These are phyloP conservation scores for Sequoia sempervirens DNA, from an alignment of 75 land plant genomes.

Conservation along the genomic window DNA sequence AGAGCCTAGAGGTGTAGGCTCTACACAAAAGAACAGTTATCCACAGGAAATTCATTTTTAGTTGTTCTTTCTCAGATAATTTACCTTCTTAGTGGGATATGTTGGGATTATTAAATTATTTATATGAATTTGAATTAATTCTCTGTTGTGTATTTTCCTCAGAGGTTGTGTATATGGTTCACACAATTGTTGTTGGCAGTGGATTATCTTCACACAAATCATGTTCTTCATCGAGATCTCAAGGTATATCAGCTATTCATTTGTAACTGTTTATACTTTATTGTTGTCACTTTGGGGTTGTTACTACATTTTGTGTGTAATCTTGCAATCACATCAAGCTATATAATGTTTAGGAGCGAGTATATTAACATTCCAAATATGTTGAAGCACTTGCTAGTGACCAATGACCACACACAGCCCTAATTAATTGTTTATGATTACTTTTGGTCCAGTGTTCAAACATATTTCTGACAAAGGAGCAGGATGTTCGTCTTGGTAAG, in stretches of 20 bases:
- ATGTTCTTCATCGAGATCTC: too few species aligned
- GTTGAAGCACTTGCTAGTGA: background rate
- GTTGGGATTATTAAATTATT: background rate
- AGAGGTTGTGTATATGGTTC: conserved; percentile 17
- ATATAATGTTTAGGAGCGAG: background rate
- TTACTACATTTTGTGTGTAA: background rate
- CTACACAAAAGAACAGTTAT: background rate
- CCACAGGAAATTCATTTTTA: background rate
- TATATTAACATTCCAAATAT: background rate
- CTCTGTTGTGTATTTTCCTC: conserved; percentile 15
- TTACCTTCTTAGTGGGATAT: background rate
- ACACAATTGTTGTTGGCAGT: too few species aligned
- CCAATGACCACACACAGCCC: background rate
- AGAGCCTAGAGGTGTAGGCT: background rate
- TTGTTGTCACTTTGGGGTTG: background rate
- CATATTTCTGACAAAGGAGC: too few species aligned
- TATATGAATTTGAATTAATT: background rate
- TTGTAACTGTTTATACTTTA: background rate
- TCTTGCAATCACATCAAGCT: background rate
- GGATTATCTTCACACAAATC: too few species aligned
- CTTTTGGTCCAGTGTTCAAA: conserved; percentile 17
- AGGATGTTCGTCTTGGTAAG: conserved; percentile 70
- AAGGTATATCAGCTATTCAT: conserved; percentile 29
- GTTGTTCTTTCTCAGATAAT: background rate
- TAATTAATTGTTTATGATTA: background rate